Conservation (phyloP, 2,329 filamentous ascomycete genomes). For the Monosporascus sp. region DNA sequence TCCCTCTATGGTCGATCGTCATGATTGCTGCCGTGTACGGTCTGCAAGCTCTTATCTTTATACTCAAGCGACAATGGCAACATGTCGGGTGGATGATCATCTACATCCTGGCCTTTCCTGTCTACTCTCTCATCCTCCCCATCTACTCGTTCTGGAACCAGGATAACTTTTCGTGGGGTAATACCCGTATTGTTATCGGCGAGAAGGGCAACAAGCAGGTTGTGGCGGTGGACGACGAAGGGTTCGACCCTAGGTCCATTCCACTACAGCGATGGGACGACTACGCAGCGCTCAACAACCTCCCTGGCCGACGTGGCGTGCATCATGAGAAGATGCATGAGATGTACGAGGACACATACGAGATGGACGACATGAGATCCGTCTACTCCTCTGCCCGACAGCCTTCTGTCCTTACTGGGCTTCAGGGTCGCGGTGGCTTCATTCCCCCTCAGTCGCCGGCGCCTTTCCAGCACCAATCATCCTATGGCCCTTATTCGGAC, state of each 20-base stretch:
- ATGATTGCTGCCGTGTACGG: conserved; percentile 92
- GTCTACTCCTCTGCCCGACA: conserved; percentile 88
- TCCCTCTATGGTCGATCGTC: conserved; percentile 81
- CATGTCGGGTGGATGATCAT: conserved; percentile 99
- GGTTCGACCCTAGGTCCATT: conserved; percentile 86
- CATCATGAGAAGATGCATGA: conserved; percentile 59
- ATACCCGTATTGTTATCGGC: conserved; percentile 92
- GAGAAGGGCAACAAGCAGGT: conserved; percentile 89
- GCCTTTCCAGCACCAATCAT: conserved; percentile 54
- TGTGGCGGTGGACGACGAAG: conserved; percentile 78
- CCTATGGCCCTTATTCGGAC: conserved; percentile 43
- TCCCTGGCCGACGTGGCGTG: conserved; percentile 82
- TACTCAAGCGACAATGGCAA: conserved; percentile 96
- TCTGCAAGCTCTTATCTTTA: conserved; percentile 93
- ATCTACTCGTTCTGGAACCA: conserved; percentile 99
- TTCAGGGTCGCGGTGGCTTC: conserved; percentile 65
- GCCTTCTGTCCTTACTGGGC: conserved; percentile 83
- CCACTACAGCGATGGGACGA: conserved; percentile 97
- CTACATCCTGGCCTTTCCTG: conserved; percentile 90
- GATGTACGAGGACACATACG: conserved; percentile 72
- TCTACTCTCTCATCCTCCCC: conserved; percentile 86
- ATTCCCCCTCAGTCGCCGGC: conserved; percentile 81
- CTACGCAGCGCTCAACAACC: conserved; percentile 78
- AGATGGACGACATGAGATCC: conserved; percentile 98
- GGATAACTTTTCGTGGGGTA: conserved; percentile 98